Conservation (phyloP, 2,329 filamentous ascomycete genomes). For the Trichoderma polysporum region DNA sequence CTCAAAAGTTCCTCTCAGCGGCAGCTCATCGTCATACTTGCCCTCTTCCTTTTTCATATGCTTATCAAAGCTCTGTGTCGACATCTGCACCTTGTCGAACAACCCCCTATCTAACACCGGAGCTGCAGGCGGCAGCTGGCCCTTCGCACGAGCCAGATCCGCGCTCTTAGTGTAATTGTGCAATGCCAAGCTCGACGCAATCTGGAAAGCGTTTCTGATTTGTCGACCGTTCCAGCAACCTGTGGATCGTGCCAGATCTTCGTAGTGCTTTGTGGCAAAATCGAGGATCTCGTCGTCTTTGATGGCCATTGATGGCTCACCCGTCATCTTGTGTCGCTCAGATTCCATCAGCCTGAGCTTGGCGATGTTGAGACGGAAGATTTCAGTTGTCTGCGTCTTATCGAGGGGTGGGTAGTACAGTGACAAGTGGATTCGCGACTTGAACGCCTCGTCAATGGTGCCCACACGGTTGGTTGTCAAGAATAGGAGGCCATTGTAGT, state of each 20-base stretch:
- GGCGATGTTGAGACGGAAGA: constrained; percentile 42
- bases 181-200: constrained; percentile 39
- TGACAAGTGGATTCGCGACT: constrained; percentile 47
- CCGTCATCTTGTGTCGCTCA: constrained; percentile 38
- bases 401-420: constrained; percentile 45
- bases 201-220: constrained; percentile 41
- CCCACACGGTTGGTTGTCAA: constrained; percentile 53
- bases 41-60: constrained; percentile 43
- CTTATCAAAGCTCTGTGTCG: constrained; percentile 42
- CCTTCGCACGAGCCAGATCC: constrained; percentile 33
- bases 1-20: constrained; percentile 37
- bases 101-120: constrained; percentile 39
- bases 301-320: constrained; percentile 36
- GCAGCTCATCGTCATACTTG: constrained; percentile 34
- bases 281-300: constrained; percentile 37
- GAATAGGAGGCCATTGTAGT: constrained; percentile 48
- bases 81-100: constrained; percentile 46
- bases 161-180: constrained; percentile 35
- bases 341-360: constrained; percentile 40
- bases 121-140: constrained; percentile 36
- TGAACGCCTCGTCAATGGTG: constrained; percentile 50
- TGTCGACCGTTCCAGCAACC: constrained; percentile 41
- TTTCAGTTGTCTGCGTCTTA: constrained; percentile 40
- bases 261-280: constrained; percentile 38
- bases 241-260: constrained; percentile 30